phyloP scores from a whole-genome alignment of 208 protist species.

The Leptomonas pyrrhocoris region DNA sequence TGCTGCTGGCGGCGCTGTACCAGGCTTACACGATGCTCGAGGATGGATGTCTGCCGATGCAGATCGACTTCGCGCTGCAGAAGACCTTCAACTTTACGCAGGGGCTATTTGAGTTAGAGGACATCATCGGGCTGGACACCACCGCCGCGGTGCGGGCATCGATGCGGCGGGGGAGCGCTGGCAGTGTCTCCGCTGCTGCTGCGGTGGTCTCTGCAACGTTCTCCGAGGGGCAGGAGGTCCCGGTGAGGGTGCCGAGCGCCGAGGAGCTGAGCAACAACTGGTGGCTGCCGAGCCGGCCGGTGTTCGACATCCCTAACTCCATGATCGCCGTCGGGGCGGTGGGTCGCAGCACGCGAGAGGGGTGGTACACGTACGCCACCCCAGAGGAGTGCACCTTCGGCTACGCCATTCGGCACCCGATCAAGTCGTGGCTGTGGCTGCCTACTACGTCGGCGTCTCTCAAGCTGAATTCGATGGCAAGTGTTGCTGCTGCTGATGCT shows the following conservation, averaged over 20 bases:
- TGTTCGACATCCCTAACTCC: constrained; percentile 51
- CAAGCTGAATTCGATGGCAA: neutral
- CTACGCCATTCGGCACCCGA: constrained; percentile 32
- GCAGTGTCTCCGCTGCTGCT: neutral
- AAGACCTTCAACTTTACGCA: constrained; percentile 69
- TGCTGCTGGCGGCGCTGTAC: constrained; percentile 71
- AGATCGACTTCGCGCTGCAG: constrained; percentile 76
- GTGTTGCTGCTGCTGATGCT: neutral
- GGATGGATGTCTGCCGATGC: constrained; percentile 75
- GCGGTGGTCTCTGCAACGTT: neutral
- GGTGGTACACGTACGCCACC: constrained; percentile 77
- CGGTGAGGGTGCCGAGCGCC: constrained; percentile 16
- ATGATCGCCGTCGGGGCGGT: constrained; percentile 57
- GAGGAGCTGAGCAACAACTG: constrained; percentile 32
- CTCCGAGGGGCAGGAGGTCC: constrained; percentile 2
- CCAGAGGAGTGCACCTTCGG: constrained; percentile 16
- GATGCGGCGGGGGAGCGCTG: neutral
- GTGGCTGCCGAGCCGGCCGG: constrained; percentile 42
- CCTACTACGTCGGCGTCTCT: neutral
- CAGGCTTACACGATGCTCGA: constrained; percentile 87
- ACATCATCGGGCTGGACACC: constrained; percentile 87
- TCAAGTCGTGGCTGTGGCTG: constrained; percentile 27
- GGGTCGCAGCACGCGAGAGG: constrained; percentile 74
- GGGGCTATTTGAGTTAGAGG: constrained; percentile 83
- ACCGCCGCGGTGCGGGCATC: constrained; percentile 34